phyloP scores from a whole-genome alignment of 306 rosid genomes.

The Vigna hirtella region DNA sequence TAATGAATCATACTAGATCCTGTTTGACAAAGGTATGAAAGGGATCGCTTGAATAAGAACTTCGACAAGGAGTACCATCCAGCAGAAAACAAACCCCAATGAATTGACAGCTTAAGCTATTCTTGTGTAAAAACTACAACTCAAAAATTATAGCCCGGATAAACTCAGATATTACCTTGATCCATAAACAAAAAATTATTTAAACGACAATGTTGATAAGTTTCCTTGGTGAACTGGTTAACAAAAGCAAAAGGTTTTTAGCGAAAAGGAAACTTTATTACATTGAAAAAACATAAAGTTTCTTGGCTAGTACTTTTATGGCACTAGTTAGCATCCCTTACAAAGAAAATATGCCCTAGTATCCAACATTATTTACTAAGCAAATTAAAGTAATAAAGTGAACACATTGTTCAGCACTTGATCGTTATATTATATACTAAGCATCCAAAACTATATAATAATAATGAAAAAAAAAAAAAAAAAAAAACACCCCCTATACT shows the following conservation, averaged over 20 bases:
- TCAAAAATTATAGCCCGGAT: not conserved
- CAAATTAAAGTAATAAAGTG: not conserved
- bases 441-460: not conserved
- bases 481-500: no score
- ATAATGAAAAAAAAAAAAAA: no score
- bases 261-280: not conserved
- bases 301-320: not conserved
- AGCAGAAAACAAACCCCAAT: not conserved
- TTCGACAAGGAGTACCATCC: not conserved
- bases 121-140: not conserved
- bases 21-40: not conserved
- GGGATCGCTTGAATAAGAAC: not conserved
- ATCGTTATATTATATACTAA: not conserved
- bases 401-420: not conserved
- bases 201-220: not conserved
- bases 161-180: not conserved
- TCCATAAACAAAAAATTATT: not conserved
- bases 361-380: not conserved
- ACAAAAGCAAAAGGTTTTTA: not conserved
- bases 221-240: not conserved
- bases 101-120: not conserved
- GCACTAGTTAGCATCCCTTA: not conserved
- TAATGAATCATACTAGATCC: conserved; percentile 18
- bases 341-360: not conserved
- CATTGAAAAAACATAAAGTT: not conserved